A percentile compares a stretch with the other conserved stretches of the same genome.
phyloP scores from a whole-genome alignment of 192 early-diverging fungal genomes.

The Umbelopsis ramanniana region DNA sequence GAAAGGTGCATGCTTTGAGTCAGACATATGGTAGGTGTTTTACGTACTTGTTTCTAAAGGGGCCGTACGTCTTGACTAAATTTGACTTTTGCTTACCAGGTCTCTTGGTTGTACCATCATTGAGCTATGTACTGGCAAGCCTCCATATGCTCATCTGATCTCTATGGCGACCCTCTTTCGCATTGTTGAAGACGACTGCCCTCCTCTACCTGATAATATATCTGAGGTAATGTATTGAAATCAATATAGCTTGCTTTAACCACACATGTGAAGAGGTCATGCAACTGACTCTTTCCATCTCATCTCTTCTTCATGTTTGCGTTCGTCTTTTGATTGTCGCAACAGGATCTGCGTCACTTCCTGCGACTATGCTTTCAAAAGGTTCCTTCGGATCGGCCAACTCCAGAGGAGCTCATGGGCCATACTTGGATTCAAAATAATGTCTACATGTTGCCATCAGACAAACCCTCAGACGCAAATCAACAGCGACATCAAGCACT shows the following conservation, averaged over 20 bases:
- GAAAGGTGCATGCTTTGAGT: slow-evolving; percentile 84
- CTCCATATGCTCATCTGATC: slow-evolving; percentile 86
- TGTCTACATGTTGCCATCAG: background rate
- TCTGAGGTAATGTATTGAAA: slow-evolving; percentile 56
- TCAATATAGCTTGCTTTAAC: too few species aligned
- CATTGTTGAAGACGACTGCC: slow-evolving; percentile 92
- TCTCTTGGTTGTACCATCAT: slow-evolving; percentile 94
- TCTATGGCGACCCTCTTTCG: slow-evolving; percentile 90
- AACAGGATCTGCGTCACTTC: slow-evolving; percentile 75
- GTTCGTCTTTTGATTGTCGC: background rate
- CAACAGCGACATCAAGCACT: background rate
- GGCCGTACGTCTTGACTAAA: background rate
- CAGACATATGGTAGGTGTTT: slow-evolving; percentile 85
- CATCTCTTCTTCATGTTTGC: background rate
- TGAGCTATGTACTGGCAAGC: slow-evolving; percentile 91
- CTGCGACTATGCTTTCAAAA: slow-evolving; percentile 85
- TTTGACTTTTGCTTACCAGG: slow-evolving; percentile 34
- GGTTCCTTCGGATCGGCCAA: slow-evolving; percentile 69
- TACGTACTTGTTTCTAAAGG: background rate
- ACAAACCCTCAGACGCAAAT: slow-evolving; percentile 15
- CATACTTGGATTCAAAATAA: slow-evolving; percentile 75
- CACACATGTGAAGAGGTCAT: background rate
- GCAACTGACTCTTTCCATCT: background rate
- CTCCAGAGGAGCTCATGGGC: slow-evolving; percentile 70
- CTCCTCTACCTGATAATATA: slow-evolving; percentile 81